phyloP scores from a whole-genome alignment of 805 yeast genomes.

The Lachancea sp. region DNA sequence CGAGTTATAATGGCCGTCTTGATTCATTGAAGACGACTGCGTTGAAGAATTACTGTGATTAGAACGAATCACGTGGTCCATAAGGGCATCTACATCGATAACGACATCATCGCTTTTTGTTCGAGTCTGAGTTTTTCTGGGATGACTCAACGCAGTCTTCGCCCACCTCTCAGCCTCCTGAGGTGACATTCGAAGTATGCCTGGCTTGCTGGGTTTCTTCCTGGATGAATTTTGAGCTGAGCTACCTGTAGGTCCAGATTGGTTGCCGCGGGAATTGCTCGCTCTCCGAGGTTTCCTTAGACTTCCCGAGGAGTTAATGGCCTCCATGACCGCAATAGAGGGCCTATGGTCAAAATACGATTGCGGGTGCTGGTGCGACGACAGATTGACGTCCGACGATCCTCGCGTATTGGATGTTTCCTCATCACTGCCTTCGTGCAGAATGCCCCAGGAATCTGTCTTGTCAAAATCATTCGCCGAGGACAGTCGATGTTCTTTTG shows the following conservation, averaged over 20 bases:
- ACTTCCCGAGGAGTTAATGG: constrained; percentile 7
- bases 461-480: constrained; percentile 27
- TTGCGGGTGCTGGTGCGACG: constrained; percentile 7
- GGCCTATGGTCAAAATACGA: constrained; percentile 14
- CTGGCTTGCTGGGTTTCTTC: background rate
- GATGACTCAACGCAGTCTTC: background rate
- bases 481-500: background rate
- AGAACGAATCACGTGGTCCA: constrained; percentile 24
- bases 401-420: constrained; percentile 4
- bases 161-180: constrained; percentile 10
- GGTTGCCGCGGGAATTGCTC: constrained; percentile 3
- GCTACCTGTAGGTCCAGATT: background rate
- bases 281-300: constrained; percentile 2
- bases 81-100: constrained; percentile 31
- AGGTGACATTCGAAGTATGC: constrained; percentile 2
- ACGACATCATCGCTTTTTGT: constrained; percentile 23
- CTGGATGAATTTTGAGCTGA: background rate
- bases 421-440: constrained; percentile 23
- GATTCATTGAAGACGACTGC: constrained; percentile 7
- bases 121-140: background rate
- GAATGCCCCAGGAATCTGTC: constrained; percentile 31
- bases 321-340: constrained; percentile 11
- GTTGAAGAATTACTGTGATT: constrained; percentile 6
- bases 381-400: constrained; percentile 5
- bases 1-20: constrained; percentile 34